A percentile compares a stretch with the other conserved stretches of the same genome.
Evolutionary conservation across 495 filamentous ascomycete species (phyloP).

Genomic region (Penicillium soppii): DNA sequence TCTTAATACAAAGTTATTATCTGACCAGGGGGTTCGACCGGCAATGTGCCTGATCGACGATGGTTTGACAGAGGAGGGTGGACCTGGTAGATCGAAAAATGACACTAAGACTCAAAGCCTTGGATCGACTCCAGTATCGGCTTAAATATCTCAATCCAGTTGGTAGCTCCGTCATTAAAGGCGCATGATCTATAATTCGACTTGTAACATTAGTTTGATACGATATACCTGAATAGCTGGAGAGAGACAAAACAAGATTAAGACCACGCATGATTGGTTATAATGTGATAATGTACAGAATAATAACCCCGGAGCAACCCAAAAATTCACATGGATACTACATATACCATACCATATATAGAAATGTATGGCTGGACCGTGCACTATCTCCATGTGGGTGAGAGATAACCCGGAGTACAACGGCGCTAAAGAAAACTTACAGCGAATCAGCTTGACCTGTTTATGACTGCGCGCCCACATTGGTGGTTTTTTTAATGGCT

Average conservation of each 20-base stretch:
- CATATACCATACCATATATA: too few species aligned
- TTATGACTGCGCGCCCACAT: too few species aligned
- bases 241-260: not conserved
- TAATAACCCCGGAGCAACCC: not conserved
- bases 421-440: constrained; percentile 1
- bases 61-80: constrained; percentile 20
- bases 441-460: too few species aligned
- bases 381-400: constrained; percentile 20
- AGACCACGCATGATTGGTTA: too few species aligned
- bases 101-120: constrained; percentile 1
- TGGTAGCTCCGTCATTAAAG: not conserved
- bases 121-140: constrained; percentile 11
- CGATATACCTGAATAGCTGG: not conserved
- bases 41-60: constrained; percentile 27
- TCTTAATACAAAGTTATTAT: not conserved
- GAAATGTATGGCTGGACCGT: not conserved
- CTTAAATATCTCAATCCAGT: constrained; percentile 4
- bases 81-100: constrained; percentile 10
- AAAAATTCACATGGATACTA: too few species aligned
- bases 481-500: too few species aligned
- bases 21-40: not conserved
- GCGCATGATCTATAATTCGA: not conserved
- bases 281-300: not conserved
- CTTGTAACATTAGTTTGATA: not conserved
- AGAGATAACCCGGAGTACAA: constrained; percentile 13